Percentiles rank a stretch among this genome's conserved stretches.
These are phyloP conservation scores for Rhizophora apiculata DNA, from an alignment of 345 rosid species.

Conservation along the genomic window DNA sequence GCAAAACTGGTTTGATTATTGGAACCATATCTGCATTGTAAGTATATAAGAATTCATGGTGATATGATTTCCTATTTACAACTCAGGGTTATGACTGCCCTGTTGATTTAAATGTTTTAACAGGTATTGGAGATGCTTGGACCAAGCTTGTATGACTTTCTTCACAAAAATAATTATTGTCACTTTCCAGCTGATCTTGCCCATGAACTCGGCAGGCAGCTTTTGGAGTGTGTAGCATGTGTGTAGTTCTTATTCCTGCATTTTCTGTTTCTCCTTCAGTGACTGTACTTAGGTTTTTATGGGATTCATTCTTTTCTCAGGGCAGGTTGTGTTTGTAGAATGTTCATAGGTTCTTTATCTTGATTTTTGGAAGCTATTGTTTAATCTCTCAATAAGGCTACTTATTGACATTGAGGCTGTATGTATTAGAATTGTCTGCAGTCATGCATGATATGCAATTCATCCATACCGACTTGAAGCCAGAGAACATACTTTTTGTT, in stretches of 20 bases:
- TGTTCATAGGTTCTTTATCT: background rate
- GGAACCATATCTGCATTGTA: slow-evolving; percentile 66
- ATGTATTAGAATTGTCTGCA: slow-evolving; percentile 32
- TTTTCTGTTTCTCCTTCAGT: slow-evolving; percentile 17
- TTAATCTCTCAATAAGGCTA: background rate
- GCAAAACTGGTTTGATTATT: slow-evolving; percentile 63
- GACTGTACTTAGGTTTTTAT: slow-evolving; percentile 16
- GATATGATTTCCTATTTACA: slow-evolving; percentile 16
- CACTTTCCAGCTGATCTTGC: slow-evolving; percentile 72
- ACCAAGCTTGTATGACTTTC: slow-evolving; percentile 74
- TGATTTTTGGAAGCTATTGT: slow-evolving; percentile 2
- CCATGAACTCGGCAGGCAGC: slow-evolving; percentile 69
- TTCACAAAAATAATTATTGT: slow-evolving; percentile 63
- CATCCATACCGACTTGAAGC: slow-evolving; percentile 67
- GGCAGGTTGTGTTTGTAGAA: slow-evolving; percentile 1
- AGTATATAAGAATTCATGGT: slow-evolving; percentile 32
- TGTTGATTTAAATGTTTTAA: slow-evolving; percentile 37
- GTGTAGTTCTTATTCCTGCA: slow-evolving; percentile 33
- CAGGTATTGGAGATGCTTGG: slow-evolving; percentile 90
- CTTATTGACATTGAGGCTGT: slow-evolving; percentile 3
- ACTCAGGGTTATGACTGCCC: slow-evolving; percentile 32
- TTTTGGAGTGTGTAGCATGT: slow-evolving; percentile 83
- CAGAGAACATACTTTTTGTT: slow-evolving; percentile 62
- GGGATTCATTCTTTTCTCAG: background rate
- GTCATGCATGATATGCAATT: slow-evolving; percentile 66